Conservation (phyloP, 352 stramenopile species). For the Globisporangium megalacanthum region DNA sequence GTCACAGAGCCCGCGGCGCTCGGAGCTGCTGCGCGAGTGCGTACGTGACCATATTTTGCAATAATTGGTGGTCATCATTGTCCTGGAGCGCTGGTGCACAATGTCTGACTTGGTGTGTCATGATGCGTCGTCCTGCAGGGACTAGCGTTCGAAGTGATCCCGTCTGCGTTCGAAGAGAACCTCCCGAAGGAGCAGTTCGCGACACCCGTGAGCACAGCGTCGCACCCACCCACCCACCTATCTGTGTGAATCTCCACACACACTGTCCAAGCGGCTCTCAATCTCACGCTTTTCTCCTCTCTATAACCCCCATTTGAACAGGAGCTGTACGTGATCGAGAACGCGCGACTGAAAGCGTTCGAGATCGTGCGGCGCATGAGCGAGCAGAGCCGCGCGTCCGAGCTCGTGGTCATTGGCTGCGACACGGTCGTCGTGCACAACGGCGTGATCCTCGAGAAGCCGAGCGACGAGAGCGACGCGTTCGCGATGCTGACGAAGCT, state of each 20-base stretch:
- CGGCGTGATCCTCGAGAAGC: constrained; percentile 88
- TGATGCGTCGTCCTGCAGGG: constrained; percentile 26
- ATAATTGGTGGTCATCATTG: not conserved
- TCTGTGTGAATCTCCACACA: too few species aligned
- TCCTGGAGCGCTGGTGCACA: not conserved
- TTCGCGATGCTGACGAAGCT: constrained; percentile 74
- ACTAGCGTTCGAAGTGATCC: constrained; percentile 69
- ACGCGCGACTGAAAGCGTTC: constrained; percentile 71
- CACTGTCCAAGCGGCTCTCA: too few species aligned
- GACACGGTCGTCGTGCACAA: constrained; percentile 87
- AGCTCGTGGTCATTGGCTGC: constrained; percentile 72
- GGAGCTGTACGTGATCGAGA: constrained; percentile 77
- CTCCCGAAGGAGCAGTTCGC: constrained; percentile 65
- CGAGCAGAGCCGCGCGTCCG: not conserved
- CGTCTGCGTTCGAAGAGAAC: constrained; percentile 81
- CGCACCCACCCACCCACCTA: not conserved
- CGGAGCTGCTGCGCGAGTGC: constrained; percentile 67
- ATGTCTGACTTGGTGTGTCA: too few species aligned
- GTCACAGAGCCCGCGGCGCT: constrained; percentile 57
- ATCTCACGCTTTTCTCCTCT: too few species aligned
- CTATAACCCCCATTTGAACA: not conserved
- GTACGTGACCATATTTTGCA: constrained; percentile 23
- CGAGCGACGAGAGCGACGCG: constrained; percentile 71
- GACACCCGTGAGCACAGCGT: constrained; percentile 27
- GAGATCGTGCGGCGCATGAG: constrained; percentile 53